A percentile compares a stretch with the other conserved stretches of the same genome.
phyloP scores from a whole-genome alignment of 2,329 filamentous ascomycete genomes.

The Paecilomyces sp. region DNA sequence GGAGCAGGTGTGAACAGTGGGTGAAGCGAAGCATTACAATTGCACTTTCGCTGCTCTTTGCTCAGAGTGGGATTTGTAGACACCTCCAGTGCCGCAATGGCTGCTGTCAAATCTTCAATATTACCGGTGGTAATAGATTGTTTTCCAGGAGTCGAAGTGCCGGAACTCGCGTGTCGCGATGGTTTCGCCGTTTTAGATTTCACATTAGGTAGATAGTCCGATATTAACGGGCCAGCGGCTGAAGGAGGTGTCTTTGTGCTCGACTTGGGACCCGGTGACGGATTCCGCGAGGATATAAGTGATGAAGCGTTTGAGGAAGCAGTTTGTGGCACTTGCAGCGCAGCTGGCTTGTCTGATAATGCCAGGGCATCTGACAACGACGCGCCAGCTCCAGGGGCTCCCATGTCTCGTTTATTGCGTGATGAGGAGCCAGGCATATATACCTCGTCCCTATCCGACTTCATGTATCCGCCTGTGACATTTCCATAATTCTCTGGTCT shows the following conservation, averaged over 20 bases:
- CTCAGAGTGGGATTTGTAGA: conserved; percentile 73
- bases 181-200: conserved; percentile 52
- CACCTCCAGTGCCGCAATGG: conserved; percentile 84
- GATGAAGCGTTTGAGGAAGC: conserved; percentile 33
- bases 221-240: conserved; percentile 71
- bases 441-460: conserved; percentile 62
- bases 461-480: conserved; percentile 64
- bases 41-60: conserved; percentile 63
- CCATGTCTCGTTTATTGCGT: conserved; percentile 33
- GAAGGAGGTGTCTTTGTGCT: conserved; percentile 51
- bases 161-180: conserved; percentile 73
- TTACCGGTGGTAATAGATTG: conserved; percentile 39
- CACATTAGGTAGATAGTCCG: conserved; percentile 59
- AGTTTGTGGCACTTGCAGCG: conserved; percentile 35
- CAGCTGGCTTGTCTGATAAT: conserved; percentile 46
- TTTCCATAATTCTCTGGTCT: conserved; percentile 59
- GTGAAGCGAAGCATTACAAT: conserved; percentile 82
- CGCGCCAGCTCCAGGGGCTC: conserved; percentile 22
- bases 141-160: conserved; percentile 64
- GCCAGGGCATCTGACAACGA: conserved; percentile 38
- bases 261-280: conserved; percentile 27
- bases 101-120: conserved; percentile 56
- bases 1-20: conserved; percentile 84
- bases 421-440: conserved; percentile 57
- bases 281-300: conserved; percentile 39